phyloP scores from a whole-genome alignment of 2,329 filamentous ascomycete species.

The Hypoxylon sp. region DNA sequence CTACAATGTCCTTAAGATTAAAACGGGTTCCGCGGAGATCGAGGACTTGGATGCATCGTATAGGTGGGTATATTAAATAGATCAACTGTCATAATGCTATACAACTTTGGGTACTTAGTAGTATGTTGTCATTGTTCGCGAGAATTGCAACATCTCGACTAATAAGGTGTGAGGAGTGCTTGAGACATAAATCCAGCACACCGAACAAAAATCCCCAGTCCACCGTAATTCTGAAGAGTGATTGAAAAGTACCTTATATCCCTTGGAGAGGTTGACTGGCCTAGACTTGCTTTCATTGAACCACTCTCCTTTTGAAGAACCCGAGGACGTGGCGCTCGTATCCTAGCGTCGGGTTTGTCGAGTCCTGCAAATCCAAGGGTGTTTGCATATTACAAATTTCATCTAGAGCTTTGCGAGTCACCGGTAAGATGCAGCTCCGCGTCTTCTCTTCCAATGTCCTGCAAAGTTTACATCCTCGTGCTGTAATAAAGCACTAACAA shows the following conservation, averaged over 20 bases:
- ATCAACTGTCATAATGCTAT: neutral
- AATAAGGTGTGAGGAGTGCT: too few species aligned
- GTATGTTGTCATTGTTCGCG: conserved; percentile 18
- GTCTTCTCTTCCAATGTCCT: conserved; percentile 21
- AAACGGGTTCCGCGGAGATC: neutral
- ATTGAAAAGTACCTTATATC: neutral
- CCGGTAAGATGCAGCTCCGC: conserved; percentile 27
- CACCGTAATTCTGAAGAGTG: neutral
- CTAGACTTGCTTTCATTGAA: conserved; percentile 19
- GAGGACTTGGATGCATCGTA: neutral
- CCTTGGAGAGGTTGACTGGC: conserved; percentile 15
- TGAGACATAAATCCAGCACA: too few species aligned
- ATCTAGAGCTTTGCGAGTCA: conserved; percentile 11
- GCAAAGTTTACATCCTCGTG: conserved; percentile 26
- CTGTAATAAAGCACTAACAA: conserved; percentile 2
- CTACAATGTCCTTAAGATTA: neutral
- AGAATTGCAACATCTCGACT: conserved; percentile 24
- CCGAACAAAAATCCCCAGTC: neutral
- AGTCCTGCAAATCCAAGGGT: conserved; percentile 11
- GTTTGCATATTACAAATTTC: conserved; percentile 10
- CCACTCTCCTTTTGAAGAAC: conserved; percentile 10
- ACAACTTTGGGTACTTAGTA: neutral
- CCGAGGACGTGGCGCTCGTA: conserved; percentile 32
- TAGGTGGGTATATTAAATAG: neutral
- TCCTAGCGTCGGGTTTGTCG: neutral